These are phyloP conservation scores for Fraxinus cuspidata DNA, from an alignment of 257 asterid genomes.

Conservation along the genomic window DNA sequence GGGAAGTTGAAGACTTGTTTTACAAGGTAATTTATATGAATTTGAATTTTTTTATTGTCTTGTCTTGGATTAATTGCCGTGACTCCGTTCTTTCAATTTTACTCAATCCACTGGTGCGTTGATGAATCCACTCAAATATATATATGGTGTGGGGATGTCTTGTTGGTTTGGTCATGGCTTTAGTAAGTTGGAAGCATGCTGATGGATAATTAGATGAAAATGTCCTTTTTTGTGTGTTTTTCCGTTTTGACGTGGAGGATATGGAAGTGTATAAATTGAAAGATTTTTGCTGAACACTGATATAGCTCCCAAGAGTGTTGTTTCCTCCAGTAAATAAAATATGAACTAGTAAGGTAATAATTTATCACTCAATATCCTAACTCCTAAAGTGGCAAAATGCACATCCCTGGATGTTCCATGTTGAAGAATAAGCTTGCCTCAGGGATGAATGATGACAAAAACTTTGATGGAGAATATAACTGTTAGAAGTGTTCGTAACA, in stretches of 20 bases:
- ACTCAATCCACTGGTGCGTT: not conserved
- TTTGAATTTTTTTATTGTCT: not conserved
- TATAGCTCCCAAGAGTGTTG: not conserved
- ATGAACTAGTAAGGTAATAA: not conserved
- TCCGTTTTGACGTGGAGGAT: not conserved
- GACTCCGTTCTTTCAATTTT: not conserved
- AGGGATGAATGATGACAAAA: not conserved
- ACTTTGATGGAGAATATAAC: not conserved
- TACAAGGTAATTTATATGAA: slow-evolving; percentile 58
- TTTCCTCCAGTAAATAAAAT: not conserved
- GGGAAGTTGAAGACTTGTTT: slow-evolving; percentile 94
- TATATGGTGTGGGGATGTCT: not conserved
- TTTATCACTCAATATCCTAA: not conserved
- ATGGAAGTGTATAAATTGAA: not conserved
- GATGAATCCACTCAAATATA: not conserved
- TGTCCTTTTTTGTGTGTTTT: not conserved
- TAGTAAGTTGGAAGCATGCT: too few species aligned
- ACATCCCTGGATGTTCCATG: not conserved
- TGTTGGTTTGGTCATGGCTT: too few species aligned
- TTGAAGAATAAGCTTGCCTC: not conserved
- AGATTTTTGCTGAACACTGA: not conserved
- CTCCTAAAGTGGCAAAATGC: not conserved
- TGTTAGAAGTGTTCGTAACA: not conserved
- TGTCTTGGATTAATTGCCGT: not conserved
- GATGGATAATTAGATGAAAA: too few species aligned